These are phyloP conservation scores for Solanum commersonii DNA, from an alignment of 257 asterid genomes.

Conservation along the genomic window DNA sequence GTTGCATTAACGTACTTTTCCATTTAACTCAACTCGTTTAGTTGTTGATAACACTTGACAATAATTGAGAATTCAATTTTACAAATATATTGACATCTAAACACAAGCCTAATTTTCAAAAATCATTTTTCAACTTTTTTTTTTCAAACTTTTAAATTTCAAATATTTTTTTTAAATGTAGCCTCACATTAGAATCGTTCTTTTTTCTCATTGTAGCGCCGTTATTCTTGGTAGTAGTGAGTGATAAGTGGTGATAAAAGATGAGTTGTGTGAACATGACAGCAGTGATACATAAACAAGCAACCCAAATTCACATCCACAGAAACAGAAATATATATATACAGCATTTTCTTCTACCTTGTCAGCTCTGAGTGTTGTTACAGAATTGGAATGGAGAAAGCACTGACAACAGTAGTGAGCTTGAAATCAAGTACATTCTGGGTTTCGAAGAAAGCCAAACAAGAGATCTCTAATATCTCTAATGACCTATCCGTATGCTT, in stretches of 20 bases:
- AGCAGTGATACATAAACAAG: background rate
- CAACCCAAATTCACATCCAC: background rate
- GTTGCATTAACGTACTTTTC: background rate
- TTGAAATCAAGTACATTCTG: constrained; percentile 74
- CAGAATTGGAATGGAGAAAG: constrained; percentile 58
- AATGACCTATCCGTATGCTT: constrained; percentile 66
- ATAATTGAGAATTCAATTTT: background rate
- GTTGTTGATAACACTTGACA: background rate
- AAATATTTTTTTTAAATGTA: too few species aligned
- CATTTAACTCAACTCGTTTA: background rate
- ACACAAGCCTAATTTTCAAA: background rate
- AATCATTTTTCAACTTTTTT: too few species aligned
- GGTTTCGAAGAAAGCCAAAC: constrained; percentile 91
- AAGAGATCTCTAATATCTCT: constrained; percentile 85
- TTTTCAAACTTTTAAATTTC: background rate
- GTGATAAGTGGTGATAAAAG: background rate
- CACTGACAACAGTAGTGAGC: constrained; percentile 75
- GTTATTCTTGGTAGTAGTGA: constrained; percentile 10
- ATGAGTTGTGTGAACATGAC: constrained; percentile 34
- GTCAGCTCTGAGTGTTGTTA: background rate
- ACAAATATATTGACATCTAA: too few species aligned
- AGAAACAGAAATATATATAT: background rate
- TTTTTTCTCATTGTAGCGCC: constrained; percentile 13
- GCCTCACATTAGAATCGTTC: background rate
- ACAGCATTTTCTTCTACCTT: background rate